Conservation (phyloP, 192 early-diverging fungal species). For the Entomortierella chlamydospora region DNA sequence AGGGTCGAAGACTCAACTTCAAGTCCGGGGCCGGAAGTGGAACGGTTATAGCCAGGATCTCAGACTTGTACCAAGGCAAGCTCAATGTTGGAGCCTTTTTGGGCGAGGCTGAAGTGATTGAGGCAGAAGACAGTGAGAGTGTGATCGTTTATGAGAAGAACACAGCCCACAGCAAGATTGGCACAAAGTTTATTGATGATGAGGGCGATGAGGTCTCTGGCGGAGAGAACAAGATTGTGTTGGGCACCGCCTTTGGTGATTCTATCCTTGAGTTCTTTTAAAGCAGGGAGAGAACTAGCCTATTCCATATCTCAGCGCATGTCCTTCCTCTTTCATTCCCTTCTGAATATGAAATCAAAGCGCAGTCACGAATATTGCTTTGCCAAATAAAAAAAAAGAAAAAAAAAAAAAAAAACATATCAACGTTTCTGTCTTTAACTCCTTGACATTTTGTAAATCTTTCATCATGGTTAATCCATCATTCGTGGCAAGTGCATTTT, state of each 20-base stretch:
- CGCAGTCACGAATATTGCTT: too few species aligned
- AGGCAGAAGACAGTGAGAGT: slow-evolving; percentile 8
- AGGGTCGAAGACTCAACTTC: slow-evolving; percentile 11
- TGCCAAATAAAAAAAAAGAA: too few species aligned
- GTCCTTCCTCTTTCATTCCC: too few species aligned
- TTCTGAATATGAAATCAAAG: too few species aligned
- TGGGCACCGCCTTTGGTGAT: slow-evolving; percentile 7
- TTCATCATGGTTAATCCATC: neutral
- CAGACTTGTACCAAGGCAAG: slow-evolving; percentile 37
- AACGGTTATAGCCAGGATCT: neutral
- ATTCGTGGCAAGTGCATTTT: too few species aligned
- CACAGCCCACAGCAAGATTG: slow-evolving; percentile 16
- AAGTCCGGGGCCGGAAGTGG: neutral
- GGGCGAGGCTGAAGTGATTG: slow-evolving; percentile 11
- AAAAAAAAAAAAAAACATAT: too few species aligned
- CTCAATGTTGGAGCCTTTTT: neutral
- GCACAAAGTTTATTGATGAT: slow-evolving; percentile 22
- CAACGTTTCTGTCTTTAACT: too few species aligned
- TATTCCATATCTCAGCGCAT: too few species aligned
- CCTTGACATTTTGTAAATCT: too few species aligned
- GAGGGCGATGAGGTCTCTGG: slow-evolving; percentile 1
- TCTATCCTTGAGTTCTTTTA: slow-evolving; percentile 26
- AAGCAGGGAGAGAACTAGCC: too few species aligned
- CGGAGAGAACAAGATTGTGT: neutral
- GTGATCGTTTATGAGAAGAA: slow-evolving; percentile 32